Evolutionary conservation across 345 rosid species (phyloP), one percentile per base, ranked within the genome.

Genomic region (Eucalyptus lansdowneana): DNA sequence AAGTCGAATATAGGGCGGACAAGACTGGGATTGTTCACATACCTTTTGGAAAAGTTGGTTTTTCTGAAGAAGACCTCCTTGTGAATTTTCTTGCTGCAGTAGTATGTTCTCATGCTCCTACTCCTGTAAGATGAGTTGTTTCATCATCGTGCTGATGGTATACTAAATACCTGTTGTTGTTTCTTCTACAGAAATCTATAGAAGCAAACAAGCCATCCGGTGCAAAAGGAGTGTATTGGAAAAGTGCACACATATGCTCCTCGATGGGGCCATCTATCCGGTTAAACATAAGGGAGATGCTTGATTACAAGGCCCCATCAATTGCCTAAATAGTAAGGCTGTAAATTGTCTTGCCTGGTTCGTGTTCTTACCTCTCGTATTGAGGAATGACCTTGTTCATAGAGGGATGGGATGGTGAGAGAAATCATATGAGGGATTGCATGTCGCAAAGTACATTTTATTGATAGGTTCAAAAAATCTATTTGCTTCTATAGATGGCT

Each of bases 151-250:
- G n/a, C 15, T 45, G 45, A 53, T 25, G 9, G 45, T 9, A 47
- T 65, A 19, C 69, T 47, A 83, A 44, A 80, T 51, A 21, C 80
- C 19, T 51, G n/a, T 31, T 89, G 81, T 58, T 80, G 25, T 88
- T 80, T 49, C 86, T 89, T 51, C 40, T 86, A 89, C 99, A 98
- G 99, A 98, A 94, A 95, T 98, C 99, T 14, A 93, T 97, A 80
- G 99, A 98, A 93, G 89, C 96, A 80, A 98, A 98, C 99, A 97
- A 95, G 95, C 99, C 99, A 80, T 92, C 95, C 86, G 99, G 99
- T 87, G 99, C 99, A 6, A 98, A 96, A 92, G 99, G 99, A 91
- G 99, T 96, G 88, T 97, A 98, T 92, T 98, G 99, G 99, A 97
- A 94, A 93, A 96, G 99, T 85, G 96, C 97, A 5, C 95, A 93